Base-by-base conservation (phyloP, 495 filamentous ascomycete species). In the Cudoniella acicularis region DNA sequence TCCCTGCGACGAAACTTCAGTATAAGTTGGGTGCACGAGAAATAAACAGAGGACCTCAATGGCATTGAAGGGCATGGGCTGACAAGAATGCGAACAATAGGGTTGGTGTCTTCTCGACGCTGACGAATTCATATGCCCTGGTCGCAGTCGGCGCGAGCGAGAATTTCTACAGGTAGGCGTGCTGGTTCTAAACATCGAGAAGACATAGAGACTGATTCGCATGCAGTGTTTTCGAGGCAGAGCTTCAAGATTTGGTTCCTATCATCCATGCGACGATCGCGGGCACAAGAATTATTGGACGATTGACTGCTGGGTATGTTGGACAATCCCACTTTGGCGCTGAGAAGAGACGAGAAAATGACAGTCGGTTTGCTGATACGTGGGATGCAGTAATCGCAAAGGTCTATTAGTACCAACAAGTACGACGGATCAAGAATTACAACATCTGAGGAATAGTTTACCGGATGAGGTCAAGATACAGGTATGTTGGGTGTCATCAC, bases 181-280 rank as follows among this genome's bases (percentile, higher is more conserved):
- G 8, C 20, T 23, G 20, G 18, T 4, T 18, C 16, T 27, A 9
- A 47, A 20, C 16, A 26, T 18, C 18, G 17, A 23, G 13, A 49
- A 20, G 27, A 49, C n/a, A 30, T 23, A 54, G 10, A 59, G 1
- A 23, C 60, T 66, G 51, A 66, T 40, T 3, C 16, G 46, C 23
- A 0, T 3, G 17, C 42, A 81, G 79, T 79, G 81, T 98, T 65
- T 98, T 98, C 79, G 95, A 98, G 78, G 85, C 94, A 56, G 94
- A 98, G 77, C 79, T 98, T 30, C 90, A 94, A 79, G 95, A 98
- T 77, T 87, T 96, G 56, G 96, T 98, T 54, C 94, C 94, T 60
- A 96, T 98, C 75, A 96, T 92, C 75, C 89, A 93, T 69, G 90
- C 91, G 54, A 96, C 92, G n/a, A 98, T 98, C 69, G 92, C 91